Evolutionary conservation across 1,284 basidiomycete species (phyloP), one percentile per base, ranked within the genome.

Genomic region (Ganoderma meredithae): DNA sequence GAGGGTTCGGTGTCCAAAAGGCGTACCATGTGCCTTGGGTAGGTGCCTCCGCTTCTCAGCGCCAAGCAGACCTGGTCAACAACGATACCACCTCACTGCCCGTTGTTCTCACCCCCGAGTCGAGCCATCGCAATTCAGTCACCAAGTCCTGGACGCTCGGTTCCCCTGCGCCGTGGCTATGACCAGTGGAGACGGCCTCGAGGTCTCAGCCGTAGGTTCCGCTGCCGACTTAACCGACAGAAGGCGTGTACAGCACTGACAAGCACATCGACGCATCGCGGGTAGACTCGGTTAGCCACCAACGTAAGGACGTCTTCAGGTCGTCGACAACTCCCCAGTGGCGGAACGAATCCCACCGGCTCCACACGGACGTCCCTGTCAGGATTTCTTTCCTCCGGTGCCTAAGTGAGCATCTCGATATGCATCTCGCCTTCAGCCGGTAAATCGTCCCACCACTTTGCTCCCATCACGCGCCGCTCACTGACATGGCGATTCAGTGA

Each of bases 201-300:
- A 27, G 39, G 58, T 22, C 15, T 40, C n/a, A 22, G 39, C 13
- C 36, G 25, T 15, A 13, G n/a, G 10, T 17, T 27, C 39, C 39
- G 58, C 39, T 43, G 1, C 13, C n/a, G 58, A 27, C 22, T 12
- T 43, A 25, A 40, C 58, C 58, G 58, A 60, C 22, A 15, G 58
- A 60, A 60, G 36, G 39, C 39, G 22, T 25, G 13, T 25, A 41
- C 39, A 60, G 27, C 25, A 27, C 52, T 31, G 25, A 55, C 52
- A 52, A 17, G 27, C 12, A 22, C 49, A 10, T 55, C 52, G 52
- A 60, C 36, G 58, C 58, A 60, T 60, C 58, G 58, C 58, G 58
- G 58, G 58, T 60, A 60, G 58, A n/a, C 58, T 41, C 58, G 58
- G n/a, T 60, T 60, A 40, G 39, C 39, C 13, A 60, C 39, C 22